A percentile compares a stretch with the other conserved stretches of the same genome.
phyloP scores from a whole-genome alignment of 169 alveolate genomes.

The Eimeria sp. region DNA sequence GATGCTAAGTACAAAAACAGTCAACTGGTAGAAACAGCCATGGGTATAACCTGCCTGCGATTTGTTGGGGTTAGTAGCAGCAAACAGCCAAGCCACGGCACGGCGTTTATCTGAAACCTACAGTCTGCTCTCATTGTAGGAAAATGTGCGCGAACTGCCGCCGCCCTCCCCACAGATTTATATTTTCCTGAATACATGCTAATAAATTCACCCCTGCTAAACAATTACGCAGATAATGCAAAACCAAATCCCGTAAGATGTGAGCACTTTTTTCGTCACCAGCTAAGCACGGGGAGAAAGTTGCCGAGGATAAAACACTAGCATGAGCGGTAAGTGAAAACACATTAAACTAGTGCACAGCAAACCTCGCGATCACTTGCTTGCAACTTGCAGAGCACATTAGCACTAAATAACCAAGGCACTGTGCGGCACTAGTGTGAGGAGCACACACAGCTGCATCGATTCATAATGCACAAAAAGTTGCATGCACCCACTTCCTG shows the following conservation, averaged over 20 bases:
- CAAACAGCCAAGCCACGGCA: not conserved
- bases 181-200: not conserved
- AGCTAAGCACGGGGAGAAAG: not conserved
- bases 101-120: not conserved
- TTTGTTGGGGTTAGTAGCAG: not conserved
- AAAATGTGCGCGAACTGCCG: not conserved
- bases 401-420: not conserved
- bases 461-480: not conserved
- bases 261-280: not conserved
- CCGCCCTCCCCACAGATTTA: not conserved
- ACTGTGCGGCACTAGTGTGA: not conserved
- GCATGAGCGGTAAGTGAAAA: not conserved
- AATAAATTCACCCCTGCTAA: not conserved
- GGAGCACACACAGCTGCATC: not conserved
- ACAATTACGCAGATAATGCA: not conserved
- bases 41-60: not conserved
- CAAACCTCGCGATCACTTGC: not conserved
- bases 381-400: not conserved
- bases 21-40: too few relatives aligned
- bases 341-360: not conserved
- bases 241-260: not conserved
- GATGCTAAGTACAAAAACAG: too few relatives aligned
- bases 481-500: conserved; percentile 4
- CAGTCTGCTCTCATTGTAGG: not conserved
- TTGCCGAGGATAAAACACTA: not conserved